Conservation (phyloP, 2,329 filamentous ascomycete genomes). For the Periconia digitata region DNA sequence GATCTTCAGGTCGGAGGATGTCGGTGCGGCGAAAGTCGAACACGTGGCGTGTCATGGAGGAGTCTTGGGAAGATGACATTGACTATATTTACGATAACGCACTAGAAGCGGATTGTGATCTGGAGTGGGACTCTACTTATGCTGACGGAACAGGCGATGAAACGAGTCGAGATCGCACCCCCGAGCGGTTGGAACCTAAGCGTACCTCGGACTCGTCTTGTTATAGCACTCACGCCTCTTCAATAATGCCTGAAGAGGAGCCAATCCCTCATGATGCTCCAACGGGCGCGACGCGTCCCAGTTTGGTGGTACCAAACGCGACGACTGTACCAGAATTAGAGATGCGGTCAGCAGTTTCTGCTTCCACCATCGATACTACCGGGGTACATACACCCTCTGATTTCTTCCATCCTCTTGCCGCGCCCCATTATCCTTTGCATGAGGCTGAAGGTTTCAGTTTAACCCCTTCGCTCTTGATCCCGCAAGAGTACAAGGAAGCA, state of each 20-base stretch:
- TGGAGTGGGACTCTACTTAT: conserved; percentile 55
- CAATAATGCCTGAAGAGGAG: conserved; percentile 7
- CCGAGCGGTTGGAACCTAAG: conserved; percentile 12
- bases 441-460: conserved; percentile 40
- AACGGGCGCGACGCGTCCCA: conserved; percentile 24
- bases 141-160: conserved; percentile 34
- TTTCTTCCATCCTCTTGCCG: conserved; percentile 15
- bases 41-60: conserved; percentile 41
- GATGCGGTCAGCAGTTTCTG: conserved; percentile 36
- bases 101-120: conserved; percentile 62
- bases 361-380: conserved; percentile 30
- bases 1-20: conserved; percentile 22
- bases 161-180: conserved; percentile 35
- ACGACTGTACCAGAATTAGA: conserved; percentile 36
- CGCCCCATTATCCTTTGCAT: conserved; percentile 8
- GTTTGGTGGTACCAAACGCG: conserved; percentile 29
- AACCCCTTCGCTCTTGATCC: conserved; percentile 39
- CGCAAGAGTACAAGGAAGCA: conserved; percentile 38
- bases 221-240: conserved; percentile 2
- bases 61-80: conserved; percentile 63
- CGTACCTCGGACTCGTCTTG: conserved; percentile 7
- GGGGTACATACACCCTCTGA: conserved; percentile 33
- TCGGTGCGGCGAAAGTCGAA: conserved; percentile 33
- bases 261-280: conserved; percentile 12
- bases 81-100: conserved; percentile 65